Conservation (phyloP, 305 asterid species). For the Caryopteris hybrid region DNA sequence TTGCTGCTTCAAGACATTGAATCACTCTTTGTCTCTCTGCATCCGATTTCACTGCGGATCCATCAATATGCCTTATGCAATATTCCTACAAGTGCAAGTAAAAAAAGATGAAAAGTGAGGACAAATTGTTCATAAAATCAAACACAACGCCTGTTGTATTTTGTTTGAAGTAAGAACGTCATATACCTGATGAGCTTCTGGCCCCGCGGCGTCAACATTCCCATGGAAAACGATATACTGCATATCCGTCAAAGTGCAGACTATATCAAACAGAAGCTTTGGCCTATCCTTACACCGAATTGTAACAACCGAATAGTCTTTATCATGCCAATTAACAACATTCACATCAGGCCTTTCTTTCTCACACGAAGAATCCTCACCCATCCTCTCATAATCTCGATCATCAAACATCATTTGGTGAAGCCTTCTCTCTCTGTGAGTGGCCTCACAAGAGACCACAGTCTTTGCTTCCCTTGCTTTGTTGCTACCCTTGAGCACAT, state of each 20-base stretch:
- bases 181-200: conserved; percentile 82
- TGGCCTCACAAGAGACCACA: conserved; percentile 49
- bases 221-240: conserved; percentile 95
- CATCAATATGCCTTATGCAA: conserved; percentile 83
- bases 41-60: conserved; percentile 90
- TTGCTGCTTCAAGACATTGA: conserved; percentile 97
- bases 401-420: conserved; percentile 96
- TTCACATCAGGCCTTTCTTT: conserved; percentile 71
- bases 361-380: conserved; percentile 31
- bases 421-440: conserved; percentile 85
- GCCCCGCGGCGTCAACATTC: conserved; percentile 68
- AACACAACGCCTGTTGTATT: too few relatives aligned
- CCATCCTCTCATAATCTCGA: conserved; percentile 68
- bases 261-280: conserved; percentile 75
- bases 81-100: conserved; percentile 58
- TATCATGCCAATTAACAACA: conserved; percentile 86
- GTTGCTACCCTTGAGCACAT: conserved; percentile 85
- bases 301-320: conserved; percentile 82
- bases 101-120: not conserved
- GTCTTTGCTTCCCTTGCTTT: conserved; percentile 71
- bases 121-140: not conserved
- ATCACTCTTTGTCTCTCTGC: conserved; percentile 90
- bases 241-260: conserved; percentile 95
- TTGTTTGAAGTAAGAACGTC: not conserved
- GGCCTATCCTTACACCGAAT: conserved; percentile 87